Conservation (phyloP, 345 rosid genomes). For the Citrus sp. region DNA sequence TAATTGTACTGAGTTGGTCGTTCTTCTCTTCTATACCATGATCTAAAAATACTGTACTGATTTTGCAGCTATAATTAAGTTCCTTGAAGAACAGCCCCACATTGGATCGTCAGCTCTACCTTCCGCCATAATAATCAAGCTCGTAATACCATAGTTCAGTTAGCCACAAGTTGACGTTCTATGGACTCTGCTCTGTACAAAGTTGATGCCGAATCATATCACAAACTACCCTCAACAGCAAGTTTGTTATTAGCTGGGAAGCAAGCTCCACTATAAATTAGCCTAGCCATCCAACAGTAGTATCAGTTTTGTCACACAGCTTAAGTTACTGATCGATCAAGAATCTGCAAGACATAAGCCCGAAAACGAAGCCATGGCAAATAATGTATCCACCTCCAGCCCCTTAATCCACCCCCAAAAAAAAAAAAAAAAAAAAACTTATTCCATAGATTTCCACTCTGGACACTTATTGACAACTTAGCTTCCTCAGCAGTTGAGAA, state of each 20-base stretch:
- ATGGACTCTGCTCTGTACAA: conserved; percentile 26
- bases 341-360: conserved; percentile 4
- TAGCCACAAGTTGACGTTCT: conserved; percentile 18
- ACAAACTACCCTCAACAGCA: conserved; percentile 5
- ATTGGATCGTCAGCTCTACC: conserved; percentile 14
- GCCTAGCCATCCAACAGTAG: conserved; percentile 2
- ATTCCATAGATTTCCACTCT: conserved; percentile 10
- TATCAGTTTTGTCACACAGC: conserved; percentile 14
- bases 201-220: conserved; percentile 14
- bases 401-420: conserved; percentile 7
- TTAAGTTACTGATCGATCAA: conserved; percentile 1
- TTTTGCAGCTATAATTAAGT: conserved; percentile 6
- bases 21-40: conserved; percentile 17
- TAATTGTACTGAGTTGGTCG: background rate
- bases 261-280: conserved; percentile 5
- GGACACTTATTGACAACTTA: conserved; percentile 17
- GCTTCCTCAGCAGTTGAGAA: conserved; percentile 28
- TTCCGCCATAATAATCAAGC: background rate
- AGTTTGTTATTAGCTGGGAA: conserved; percentile 18
- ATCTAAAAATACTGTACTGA: conserved; percentile 27
- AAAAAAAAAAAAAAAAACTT: background rate
- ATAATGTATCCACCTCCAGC: conserved; percentile 4
- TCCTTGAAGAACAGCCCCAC: conserved; percentile 10
- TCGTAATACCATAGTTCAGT: conserved; percentile 8
- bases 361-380: conserved; percentile 10